Percentiles rank a stretch among this genome's conserved stretches.
These are phyloP conservation scores for Fusarium hostae DNA, from an alignment of 2,329 filamentous ascomycete genomes.

Conservation along the genomic window DNA sequence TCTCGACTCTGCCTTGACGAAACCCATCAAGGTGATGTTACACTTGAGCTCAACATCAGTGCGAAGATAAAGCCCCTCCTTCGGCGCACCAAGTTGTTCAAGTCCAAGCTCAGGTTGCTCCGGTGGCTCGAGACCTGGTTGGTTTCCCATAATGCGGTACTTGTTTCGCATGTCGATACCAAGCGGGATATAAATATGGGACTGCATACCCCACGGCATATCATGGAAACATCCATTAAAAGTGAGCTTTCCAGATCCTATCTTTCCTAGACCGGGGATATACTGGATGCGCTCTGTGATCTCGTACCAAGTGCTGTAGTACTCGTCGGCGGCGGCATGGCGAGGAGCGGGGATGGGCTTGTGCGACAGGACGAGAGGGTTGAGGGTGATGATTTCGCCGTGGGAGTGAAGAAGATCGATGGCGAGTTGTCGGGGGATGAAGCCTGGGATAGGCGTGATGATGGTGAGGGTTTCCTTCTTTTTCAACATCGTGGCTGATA, in stretches of 20 bases:
- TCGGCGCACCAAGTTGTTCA: slow-evolving; percentile 66
- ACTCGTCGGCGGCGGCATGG: slow-evolving; percentile 75
- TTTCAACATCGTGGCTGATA: slow-evolving; percentile 59
- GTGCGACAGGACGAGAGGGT: slow-evolving; percentile 73
- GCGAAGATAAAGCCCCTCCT: slow-evolving; percentile 73
- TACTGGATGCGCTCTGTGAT: slow-evolving; percentile 76
- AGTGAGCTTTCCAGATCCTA: slow-evolving; percentile 72
- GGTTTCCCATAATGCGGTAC: slow-evolving; percentile 75
- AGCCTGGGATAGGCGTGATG: slow-evolving; percentile 75
- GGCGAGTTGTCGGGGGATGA: slow-evolving; percentile 77
- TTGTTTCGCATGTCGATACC: slow-evolving; percentile 74
- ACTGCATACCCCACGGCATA: slow-evolving; percentile 77
- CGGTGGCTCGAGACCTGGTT: slow-evolving; percentile 71
- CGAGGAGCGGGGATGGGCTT: slow-evolving; percentile 73
- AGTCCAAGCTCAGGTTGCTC: slow-evolving; percentile 71
- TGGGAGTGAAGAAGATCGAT: slow-evolving; percentile 79
- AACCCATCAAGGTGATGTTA: slow-evolving; percentile 72
- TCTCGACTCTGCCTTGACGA: slow-evolving; percentile 75
- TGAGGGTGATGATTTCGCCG: slow-evolving; percentile 76
- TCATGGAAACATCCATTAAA: slow-evolving; percentile 80
- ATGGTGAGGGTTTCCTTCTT: slow-evolving; percentile 75
- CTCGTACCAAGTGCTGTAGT: slow-evolving; percentile 79
- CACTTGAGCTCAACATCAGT: slow-evolving; percentile 78
- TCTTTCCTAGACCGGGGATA: slow-evolving; percentile 72
- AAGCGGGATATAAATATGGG: slow-evolving; percentile 76